Base-by-base conservation (phyloP, 2,329 filamentous ascomycete genomes). In the Gremmenia infestans region DNA sequence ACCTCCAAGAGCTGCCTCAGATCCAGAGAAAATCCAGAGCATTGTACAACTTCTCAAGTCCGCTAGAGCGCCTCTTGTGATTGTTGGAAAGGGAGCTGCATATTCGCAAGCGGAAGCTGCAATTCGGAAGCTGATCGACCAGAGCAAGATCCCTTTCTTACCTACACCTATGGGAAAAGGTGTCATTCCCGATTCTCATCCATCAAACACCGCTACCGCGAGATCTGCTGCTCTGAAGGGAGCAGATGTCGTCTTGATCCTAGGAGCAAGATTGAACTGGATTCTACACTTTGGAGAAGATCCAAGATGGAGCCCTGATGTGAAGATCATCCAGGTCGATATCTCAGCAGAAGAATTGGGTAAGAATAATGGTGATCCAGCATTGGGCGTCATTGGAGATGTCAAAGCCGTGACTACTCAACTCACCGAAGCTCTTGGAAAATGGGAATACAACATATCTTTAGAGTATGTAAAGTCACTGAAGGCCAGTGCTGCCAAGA, bases 91-190 rank as follows among this genome's bases (percentile, higher is more conserved):
- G 61, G 80, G 79, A 4, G 77, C 78, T 5, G 78, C 79, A 17
- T 82, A 81, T 67, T 75, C 78, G 28, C 73, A 73, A 49, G 76
- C 79, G 3, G 79, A 82, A 60, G 37, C 56, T 1, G 63, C 66
- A 1, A 76, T 82, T 52, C 70, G 74, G 25, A 59, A 68, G 12
- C 67, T 82, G 28, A 71, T 82, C 23, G 67, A 79, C 47, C 64
- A 68, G 60, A 78, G 77, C 9, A 70, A 74, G 25, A 71, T 83
- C 11, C 80, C 79, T 0, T 83, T 83, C 63, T 70, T 83, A 6
- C 79, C 80, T 0, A 81, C 79, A 1, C 81, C 80, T 1, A 83
- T 82, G 78, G 81, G 80, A 4, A 83, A 83, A 64, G 81, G 81
- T 22, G 73, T 83, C 5, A 62, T 82, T 1, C 72, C 80, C 9